Evolutionary conservation across 2,329 filamentous ascomycete species (phyloP).

Genomic region (Colletotrichum spaethianum): DNA sequence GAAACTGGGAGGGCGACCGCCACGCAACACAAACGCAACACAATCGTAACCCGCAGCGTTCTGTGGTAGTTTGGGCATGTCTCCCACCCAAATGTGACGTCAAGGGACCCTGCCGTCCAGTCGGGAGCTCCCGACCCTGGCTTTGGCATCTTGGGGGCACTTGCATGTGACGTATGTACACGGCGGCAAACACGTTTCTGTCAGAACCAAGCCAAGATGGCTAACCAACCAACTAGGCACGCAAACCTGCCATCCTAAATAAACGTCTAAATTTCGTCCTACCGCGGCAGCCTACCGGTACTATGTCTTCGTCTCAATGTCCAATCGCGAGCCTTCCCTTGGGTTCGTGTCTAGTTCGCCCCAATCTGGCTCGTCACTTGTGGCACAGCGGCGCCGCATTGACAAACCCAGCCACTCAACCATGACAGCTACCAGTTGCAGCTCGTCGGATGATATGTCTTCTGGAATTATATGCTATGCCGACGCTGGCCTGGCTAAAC

Average conservation of each 20-base stretch:
- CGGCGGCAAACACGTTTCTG: not conserved
- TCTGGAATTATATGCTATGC: not conserved
- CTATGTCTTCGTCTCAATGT: not conserved
- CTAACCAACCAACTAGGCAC: not conserved
- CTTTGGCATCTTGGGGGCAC: constrained; percentile 14
- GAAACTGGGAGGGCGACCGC: not conserved
- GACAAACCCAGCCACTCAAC: not conserved
- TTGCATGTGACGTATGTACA: constrained; percentile 38
- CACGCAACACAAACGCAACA: not conserved
- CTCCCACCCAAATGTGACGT: constrained; percentile 21
- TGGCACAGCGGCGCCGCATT: constrained; percentile 16
- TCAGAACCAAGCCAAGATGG: not conserved
- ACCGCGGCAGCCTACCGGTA: not conserved
- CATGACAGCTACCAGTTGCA: not conserved
- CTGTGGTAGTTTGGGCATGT: too few species aligned
- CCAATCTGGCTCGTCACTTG: not conserved
- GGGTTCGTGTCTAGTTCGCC: not conserved
- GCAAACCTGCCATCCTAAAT: not conserved
- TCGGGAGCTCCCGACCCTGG: constrained; percentile 40
- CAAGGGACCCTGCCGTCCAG: constrained; percentile 33
- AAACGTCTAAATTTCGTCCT: not conserved
- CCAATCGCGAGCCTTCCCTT: not conserved
- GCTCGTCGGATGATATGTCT: not conserved
- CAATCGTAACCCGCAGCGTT: not conserved
- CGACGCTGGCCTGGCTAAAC: not conserved